phyloP scores from a whole-genome alignment of 129 eudicot genomes.

The Ambrosia artemisiifolia region DNA sequence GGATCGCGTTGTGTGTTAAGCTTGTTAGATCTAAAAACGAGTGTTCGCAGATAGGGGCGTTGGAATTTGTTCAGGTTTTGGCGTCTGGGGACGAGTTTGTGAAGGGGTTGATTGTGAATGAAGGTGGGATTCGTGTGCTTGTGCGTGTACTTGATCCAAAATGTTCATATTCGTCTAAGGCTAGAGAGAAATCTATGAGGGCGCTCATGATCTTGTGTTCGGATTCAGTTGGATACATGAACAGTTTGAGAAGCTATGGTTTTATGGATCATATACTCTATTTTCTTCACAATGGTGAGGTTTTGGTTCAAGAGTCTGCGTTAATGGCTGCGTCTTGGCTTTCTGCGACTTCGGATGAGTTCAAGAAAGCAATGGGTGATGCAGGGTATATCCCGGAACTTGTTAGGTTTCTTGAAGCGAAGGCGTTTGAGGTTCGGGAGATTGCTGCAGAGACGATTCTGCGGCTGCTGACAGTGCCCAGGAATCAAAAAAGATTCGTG shows the following conservation, averaged over 20 bases:
- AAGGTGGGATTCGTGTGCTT: slow-evolving; percentile 68
- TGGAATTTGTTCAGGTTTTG: slow-evolving; percentile 59
- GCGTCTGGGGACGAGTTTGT: slow-evolving; percentile 55
- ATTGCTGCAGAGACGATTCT: slow-evolving; percentile 75
- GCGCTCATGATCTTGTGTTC: slow-evolving; percentile 51
- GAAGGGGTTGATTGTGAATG: slow-evolving; percentile 44
- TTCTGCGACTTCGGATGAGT: slow-evolving; percentile 63
- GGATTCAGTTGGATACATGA: slow-evolving; percentile 34
- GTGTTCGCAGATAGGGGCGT: slow-evolving; percentile 42
- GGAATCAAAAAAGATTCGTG: slow-evolving; percentile 65
- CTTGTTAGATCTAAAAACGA: slow-evolving; percentile 67
- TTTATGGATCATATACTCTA: slow-evolving; percentile 67
- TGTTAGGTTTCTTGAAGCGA: slow-evolving; percentile 66
- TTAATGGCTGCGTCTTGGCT: slow-evolving; percentile 82
- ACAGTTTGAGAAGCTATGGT: slow-evolving; percentile 37
- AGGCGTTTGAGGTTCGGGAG: slow-evolving; percentile 70
- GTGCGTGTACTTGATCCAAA: slow-evolving; percentile 60
- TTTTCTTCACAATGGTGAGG: slow-evolving; percentile 59
- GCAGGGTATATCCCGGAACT: slow-evolving; percentile 78
- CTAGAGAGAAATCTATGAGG: slow-evolving; percentile 54
- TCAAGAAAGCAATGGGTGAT: slow-evolving; percentile 79
- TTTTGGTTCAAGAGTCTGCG: slow-evolving; percentile 63
- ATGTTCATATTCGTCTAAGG: slow-evolving; percentile 44
- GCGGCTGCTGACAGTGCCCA: slow-evolving; percentile 56
- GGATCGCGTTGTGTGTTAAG: slow-evolving; percentile 36